Percentiles rank a stretch among this genome's conserved stretches.
Evolutionary conservation across 73 alveolate species (phyloP).

Genomic region (Blepharisma stoltei): DNA sequence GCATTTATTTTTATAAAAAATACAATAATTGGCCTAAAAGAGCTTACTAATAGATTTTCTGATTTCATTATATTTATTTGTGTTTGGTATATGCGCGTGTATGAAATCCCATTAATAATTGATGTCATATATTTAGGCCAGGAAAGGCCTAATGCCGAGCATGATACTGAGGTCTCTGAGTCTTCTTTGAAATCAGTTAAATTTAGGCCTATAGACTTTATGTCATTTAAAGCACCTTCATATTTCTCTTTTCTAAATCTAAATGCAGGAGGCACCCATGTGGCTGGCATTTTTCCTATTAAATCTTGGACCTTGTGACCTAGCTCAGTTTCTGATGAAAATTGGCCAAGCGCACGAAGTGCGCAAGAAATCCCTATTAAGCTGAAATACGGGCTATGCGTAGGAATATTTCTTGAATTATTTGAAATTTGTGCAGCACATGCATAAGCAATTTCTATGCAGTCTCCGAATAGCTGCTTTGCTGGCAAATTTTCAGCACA

Average conservation of each 20-base stretch:
- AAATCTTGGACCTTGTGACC: not conserved
- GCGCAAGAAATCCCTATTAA: conserved; percentile 10
- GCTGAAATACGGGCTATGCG: conserved; percentile 1
- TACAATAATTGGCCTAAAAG: too few species aligned
- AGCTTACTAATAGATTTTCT: not conserved
- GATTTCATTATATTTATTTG: not conserved
- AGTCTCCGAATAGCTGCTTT: not conserved
- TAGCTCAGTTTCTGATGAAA: not conserved
- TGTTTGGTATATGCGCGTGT: not conserved
- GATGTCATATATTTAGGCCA: conserved; percentile 16
- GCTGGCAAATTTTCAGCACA: not conserved
- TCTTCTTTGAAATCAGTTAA: too few species aligned
- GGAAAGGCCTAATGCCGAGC: conserved; percentile 15
- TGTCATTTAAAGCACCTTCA: not conserved
- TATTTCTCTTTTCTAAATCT: not conserved
- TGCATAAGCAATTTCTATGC: not conserved
- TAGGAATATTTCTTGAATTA: not conserved
- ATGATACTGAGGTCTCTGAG: conserved; percentile 12
- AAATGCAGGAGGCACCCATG: conserved; percentile 14
- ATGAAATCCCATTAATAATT: not conserved
- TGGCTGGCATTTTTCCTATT: too few species aligned
- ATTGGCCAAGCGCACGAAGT: not conserved
- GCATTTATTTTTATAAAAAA: too few species aligned
- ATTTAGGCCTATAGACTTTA: not conserved
- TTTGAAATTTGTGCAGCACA: not conserved